Evolutionary conservation across 495 filamentous ascomycete genomes (phyloP).

Genomic region (Penicillium manginii): DNA sequence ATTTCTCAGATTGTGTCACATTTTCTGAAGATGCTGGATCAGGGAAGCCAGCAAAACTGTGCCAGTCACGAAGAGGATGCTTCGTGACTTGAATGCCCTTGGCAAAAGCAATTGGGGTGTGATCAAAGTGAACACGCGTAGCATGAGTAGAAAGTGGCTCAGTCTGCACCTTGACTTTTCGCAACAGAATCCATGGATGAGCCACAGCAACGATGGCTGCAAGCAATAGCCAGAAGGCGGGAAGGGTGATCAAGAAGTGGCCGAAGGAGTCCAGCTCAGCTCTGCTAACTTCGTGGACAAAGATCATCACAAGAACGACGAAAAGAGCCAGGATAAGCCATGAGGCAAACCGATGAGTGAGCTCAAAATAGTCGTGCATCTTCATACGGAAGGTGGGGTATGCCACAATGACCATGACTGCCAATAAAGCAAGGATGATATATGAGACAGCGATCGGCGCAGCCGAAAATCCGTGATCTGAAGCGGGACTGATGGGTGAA

Average conservation of each 20-base stretch:
- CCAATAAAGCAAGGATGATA: conserved; percentile 30
- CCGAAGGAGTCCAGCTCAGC: conserved; percentile 23
- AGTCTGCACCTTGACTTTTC: conserved; percentile 58
- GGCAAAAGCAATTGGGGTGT: conserved; percentile 37
- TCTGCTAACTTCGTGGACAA: conserved; percentile 30
- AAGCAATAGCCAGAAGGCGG: conserved; percentile 72
- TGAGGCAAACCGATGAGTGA: conserved; percentile 67
- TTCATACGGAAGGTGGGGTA: conserved; percentile 55
- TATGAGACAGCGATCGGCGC: conserved; percentile 24
- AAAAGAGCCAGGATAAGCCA: conserved; percentile 66
- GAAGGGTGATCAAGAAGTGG: conserved; percentile 50
- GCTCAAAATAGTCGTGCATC: conserved; percentile 69
- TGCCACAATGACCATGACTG: conserved; percentile 39
- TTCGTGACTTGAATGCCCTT: conserved; percentile 38
- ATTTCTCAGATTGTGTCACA: background rate
- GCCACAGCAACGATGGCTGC: conserved; percentile 60
- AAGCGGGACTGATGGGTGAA: conserved; percentile 19
- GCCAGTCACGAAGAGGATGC: conserved; percentile 65
- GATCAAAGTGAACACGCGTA: conserved; percentile 67
- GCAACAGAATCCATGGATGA: conserved; percentile 71
- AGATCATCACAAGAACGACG: conserved; percentile 49
- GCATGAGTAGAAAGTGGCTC: conserved; percentile 69
- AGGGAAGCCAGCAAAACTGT: conserved; percentile 72
- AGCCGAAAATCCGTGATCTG: conserved; percentile 17
- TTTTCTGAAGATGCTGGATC: conserved; percentile 25